A percentile compares a stretch with the other conserved stretches of the same genome.
phyloP scores from a whole-genome alignment of 2,329 filamentous ascomycete genomes.

The Periconia sp. region DNA sequence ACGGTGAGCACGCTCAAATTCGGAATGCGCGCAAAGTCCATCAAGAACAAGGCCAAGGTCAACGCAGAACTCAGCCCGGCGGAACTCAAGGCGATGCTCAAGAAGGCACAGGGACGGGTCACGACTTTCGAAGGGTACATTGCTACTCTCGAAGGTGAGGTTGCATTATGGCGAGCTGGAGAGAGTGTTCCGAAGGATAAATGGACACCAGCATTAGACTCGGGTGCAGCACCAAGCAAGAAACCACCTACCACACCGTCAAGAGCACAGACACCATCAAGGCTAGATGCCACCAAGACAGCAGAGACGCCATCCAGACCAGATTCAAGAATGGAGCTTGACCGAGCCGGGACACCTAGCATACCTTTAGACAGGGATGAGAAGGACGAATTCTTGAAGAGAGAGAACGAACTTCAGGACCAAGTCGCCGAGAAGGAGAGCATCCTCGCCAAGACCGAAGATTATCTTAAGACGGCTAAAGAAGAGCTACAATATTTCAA shows the following conservation, averaged over 20 bases:
- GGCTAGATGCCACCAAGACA: constrained; percentile 56
- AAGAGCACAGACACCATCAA: constrained; percentile 67
- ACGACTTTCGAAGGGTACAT: constrained; percentile 90
- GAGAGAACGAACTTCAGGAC: constrained; percentile 97
- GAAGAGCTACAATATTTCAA: constrained; percentile 87
- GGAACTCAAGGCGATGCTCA: constrained; percentile 90
- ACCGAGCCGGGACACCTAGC: constrained; percentile 85
- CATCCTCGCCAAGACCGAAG: constrained; percentile 77
- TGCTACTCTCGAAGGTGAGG: constrained; percentile 79
- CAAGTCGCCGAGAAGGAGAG: constrained; percentile 93
- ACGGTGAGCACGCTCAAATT: constrained; percentile 91
- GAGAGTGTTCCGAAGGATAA: constrained; percentile 86
- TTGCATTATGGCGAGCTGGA: constrained; percentile 85
- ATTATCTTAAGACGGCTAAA: constrained; percentile 79
- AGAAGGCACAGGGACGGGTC: constrained; percentile 89
- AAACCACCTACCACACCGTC: constrained; percentile 57
- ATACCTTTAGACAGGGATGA: constrained; percentile 94
- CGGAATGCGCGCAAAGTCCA: constrained; percentile 94
- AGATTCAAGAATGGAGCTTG: constrained; percentile 70
- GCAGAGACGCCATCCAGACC: constrained; percentile 56
- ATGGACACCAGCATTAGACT: constrained; percentile 75
- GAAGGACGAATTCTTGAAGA: constrained; percentile 89
- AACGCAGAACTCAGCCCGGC: constrained; percentile 96
- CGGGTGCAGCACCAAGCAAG: constrained; percentile 57
- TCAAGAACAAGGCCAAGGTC: constrained; percentile 99